phyloP scores from a whole-genome alignment of 1,284 basidiomycete genomes.

The Microstroma glucosiphilum region DNA sequence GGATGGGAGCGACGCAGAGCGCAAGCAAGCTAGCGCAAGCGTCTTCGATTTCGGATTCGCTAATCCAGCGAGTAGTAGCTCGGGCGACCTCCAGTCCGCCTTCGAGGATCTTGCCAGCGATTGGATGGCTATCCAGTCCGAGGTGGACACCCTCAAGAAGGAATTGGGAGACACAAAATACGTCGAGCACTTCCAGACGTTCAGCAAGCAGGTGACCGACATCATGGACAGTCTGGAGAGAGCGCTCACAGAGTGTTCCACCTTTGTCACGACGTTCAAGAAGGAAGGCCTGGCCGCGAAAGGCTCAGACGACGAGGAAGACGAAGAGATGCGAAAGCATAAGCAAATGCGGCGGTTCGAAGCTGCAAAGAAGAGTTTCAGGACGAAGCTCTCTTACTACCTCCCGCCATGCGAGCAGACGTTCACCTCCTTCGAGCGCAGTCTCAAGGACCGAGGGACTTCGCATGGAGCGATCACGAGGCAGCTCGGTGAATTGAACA shows the following conservation, averaged over 20 bases:
- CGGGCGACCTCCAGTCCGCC: conserved; percentile 14
- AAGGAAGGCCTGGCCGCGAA: conserved; percentile 3
- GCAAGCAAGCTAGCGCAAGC: conserved; percentile 22
- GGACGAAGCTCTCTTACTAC: conserved; percentile 64
- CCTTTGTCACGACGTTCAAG: conserved; percentile 48
- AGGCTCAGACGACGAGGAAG: conserved; percentile 12
- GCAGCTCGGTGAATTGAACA: conserved; percentile 73
- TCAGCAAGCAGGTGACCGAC: conserved; percentile 82
- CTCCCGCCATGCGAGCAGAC: conserved; percentile 86
- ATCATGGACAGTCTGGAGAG: conserved; percentile 95
- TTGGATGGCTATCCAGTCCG: conserved; percentile 72
- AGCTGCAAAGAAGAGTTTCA: conserved; percentile 24
- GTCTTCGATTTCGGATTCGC: conserved; percentile 18
- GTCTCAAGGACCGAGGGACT: conserved; percentile 78
- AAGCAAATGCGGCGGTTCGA: conserved; percentile 27
- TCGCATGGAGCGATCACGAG: conserved; percentile 89
- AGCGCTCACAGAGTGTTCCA: conserved; percentile 74
- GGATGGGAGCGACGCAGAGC: conserved; percentile 14
- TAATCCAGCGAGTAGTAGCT: conserved; percentile 17
- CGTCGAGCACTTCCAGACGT: conserved; percentile 86
- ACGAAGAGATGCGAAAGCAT: conserved; percentile 15
- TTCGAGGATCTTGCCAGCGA: conserved; percentile 54
- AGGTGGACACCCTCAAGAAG: conserved; percentile 72
- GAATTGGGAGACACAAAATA: conserved; percentile 94
- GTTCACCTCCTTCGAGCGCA: conserved; percentile 84